phyloP scores from a whole-genome alignment of 306 rosid species.

The Citrullus amarus region DNA sequence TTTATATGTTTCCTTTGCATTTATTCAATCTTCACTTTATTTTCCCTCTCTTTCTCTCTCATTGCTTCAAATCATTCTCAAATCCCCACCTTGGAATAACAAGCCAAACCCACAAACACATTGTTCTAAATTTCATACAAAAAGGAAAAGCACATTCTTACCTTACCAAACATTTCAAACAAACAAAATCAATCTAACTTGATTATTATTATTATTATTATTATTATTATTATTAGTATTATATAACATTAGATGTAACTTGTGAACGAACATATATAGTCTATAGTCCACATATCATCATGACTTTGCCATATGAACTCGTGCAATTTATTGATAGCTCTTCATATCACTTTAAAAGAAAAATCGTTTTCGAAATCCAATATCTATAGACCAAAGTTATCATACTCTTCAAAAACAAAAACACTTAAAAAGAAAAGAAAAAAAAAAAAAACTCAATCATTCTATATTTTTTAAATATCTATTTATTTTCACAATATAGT shows the following conservation, averaged over 20 bases:
- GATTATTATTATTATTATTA: slow-evolving; percentile 31
- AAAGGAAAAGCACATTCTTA: slow-evolving; percentile 35
- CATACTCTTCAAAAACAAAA: not conserved
- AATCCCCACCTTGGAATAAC: slow-evolving; percentile 48
- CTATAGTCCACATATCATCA: not conserved
- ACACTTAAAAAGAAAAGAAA: not conserved
- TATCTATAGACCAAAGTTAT: not conserved
- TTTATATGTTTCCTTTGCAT: slow-evolving; percentile 28
- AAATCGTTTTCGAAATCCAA: not conserved
- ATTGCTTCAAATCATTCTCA: slow-evolving; percentile 46
- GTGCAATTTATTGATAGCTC: not conserved
- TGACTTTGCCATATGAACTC: not conserved
- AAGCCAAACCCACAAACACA: slow-evolving; percentile 15
- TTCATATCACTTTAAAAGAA: not conserved
- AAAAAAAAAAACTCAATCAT: not conserved
- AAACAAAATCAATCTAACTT: slow-evolving; percentile 14
- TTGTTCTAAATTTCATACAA: slow-evolving; percentile 28
- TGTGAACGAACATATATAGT: slow-evolving; percentile 11
- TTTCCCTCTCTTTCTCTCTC: slow-evolving; percentile 5
- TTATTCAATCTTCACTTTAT: slow-evolving; percentile 29
- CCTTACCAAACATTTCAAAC: slow-evolving; percentile 17
- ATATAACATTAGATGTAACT: slow-evolving; percentile 3
- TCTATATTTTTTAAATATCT: not conserved
- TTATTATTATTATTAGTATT: slow-evolving; percentile 27
- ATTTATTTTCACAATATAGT: not conserved